phyloP scores from a whole-genome alignment of 371 early-diverging fungal genomes.

The Conidiobolus incongruus region DNA sequence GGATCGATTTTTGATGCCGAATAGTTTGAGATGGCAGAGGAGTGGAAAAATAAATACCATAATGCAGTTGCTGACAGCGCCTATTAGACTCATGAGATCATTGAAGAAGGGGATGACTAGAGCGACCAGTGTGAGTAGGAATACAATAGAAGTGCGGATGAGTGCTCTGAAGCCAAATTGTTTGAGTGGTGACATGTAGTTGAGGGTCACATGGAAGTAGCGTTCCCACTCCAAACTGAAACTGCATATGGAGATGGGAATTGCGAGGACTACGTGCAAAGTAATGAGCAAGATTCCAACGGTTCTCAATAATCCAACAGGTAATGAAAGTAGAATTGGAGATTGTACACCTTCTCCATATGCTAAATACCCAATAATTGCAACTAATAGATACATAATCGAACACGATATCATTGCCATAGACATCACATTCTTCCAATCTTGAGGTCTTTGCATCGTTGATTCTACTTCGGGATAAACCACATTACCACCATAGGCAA shows the following conservation, averaged over 20 bases:
- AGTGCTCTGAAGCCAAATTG: constrained; percentile 28
- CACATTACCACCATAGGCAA: constrained; percentile 60
- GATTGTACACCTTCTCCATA: constrained; percentile 43
- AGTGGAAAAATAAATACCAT: constrained; percentile 68
- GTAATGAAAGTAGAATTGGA: constrained; percentile 53
- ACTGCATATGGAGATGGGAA: constrained; percentile 57
- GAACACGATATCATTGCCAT: constrained; percentile 44
- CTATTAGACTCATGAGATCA: constrained; percentile 56
- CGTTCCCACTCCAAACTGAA: constrained; percentile 13
- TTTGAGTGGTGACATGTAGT: constrained; percentile 2
- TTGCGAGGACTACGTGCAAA: constrained; percentile 52
- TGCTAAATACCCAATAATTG: constrained; percentile 52
- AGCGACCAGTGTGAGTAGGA: constrained; percentile 27
- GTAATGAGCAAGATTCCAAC: constrained; percentile 55
- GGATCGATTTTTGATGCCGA: constrained; percentile 28
- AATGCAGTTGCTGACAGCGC: constrained; percentile 48
- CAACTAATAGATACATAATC: constrained; percentile 47
- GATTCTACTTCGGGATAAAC: constrained; percentile 69
- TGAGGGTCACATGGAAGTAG: background rate
- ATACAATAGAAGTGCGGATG: constrained; percentile 25
- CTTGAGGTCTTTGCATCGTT: constrained; percentile 54
- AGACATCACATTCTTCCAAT: constrained; percentile 44
- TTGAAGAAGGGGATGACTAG: constrained; percentile 58
- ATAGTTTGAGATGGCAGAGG: constrained; percentile 52
- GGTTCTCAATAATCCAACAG: constrained; percentile 28